phyloP scores from a whole-genome alignment of 495 filamentous ascomycete species.

The Thermochaetoides thermophila region DNA sequence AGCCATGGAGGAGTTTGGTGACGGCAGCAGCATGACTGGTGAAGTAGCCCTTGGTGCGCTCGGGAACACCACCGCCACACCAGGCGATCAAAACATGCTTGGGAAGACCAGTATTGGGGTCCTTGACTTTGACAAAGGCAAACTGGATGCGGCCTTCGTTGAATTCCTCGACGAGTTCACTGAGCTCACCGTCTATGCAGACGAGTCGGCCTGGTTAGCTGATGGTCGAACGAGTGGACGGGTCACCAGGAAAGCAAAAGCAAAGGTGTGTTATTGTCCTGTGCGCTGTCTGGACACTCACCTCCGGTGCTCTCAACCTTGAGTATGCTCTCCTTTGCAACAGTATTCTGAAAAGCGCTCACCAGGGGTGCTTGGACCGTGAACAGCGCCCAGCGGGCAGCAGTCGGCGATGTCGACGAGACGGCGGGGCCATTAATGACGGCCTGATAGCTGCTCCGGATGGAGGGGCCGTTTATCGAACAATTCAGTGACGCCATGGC shows the following conservation, averaged over 20 bases:
- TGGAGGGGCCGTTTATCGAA: constrained; percentile 79
- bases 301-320: constrained; percentile 88
- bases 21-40: constrained; percentile 83
- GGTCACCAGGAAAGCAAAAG: neutral
- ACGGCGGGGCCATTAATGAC: constrained; percentile 61
- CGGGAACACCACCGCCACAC: constrained; percentile 97
- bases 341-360: constrained; percentile 78
- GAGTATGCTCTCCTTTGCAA: constrained; percentile 78
- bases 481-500: constrained; percentile 85
- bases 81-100: constrained; percentile 91
- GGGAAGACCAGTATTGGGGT: constrained; percentile 78
- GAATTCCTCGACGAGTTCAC: constrained; percentile 94
- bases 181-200: constrained; percentile 72
- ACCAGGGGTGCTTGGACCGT: constrained; percentile 79
- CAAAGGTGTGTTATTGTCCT: too few species aligned
- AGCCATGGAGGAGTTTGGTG: constrained; percentile 83
- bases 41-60: constrained; percentile 95
- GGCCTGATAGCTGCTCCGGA: constrained; percentile 80
- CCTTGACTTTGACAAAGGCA: constrained; percentile 90
- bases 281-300: too few species aligned
- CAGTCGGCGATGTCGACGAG: constrained; percentile 41
- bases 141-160: constrained; percentile 94
- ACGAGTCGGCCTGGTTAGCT: constrained; percentile 3
- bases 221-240: constrained; percentile 2
- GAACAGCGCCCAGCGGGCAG: constrained; percentile 74